Percentiles rank a stretch among this genome's conserved stretches.
phyloP scores from a whole-genome alignment of 2,329 filamentous ascomycete species.

The Albifimbria verrucaria region DNA sequence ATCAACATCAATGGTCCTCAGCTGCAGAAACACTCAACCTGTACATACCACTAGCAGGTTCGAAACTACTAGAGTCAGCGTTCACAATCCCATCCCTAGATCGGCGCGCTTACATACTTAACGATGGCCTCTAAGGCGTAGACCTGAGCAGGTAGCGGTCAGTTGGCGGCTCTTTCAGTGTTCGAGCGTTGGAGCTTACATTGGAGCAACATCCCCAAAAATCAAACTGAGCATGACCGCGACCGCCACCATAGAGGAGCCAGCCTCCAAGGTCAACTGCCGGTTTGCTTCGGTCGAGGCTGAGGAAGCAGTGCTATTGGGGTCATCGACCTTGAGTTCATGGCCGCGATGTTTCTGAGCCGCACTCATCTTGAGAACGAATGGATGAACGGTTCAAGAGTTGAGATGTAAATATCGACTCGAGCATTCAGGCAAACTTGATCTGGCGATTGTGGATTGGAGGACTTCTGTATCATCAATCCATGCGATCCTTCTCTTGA shows the following conservation, averaged over 20 bases:
- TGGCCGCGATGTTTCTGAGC: neutral
- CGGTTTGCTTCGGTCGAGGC: neutral
- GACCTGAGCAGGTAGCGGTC: conserved; percentile 54
- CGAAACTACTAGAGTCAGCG: conserved; percentile 55
- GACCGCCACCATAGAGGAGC: conserved; percentile 48
- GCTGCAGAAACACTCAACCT: neutral
- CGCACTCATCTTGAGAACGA: neutral
- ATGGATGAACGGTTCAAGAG: too few relatives aligned
- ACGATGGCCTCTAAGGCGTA: conserved; percentile 94
- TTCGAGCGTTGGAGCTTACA: conserved; percentile 46
- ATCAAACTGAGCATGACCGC: conserved; percentile 76
- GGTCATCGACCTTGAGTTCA: neutral
- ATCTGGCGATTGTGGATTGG: too few relatives aligned
- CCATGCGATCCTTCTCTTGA: too few relatives aligned
- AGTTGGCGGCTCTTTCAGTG: conserved; percentile 4
- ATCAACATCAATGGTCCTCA: conserved; percentile 13
- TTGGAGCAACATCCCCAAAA: conserved; percentile 96
- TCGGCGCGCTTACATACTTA: too few relatives aligned
- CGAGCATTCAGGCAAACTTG: too few relatives aligned
- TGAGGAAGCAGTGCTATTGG: neutral
- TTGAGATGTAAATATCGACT: too few relatives aligned
- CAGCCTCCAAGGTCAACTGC: conserved; percentile 30
- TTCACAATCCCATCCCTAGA: too few relatives aligned
- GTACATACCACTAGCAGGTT: conserved; percentile 72
- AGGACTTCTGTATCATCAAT: too few relatives aligned